Base-by-base conservation (phyloP, 2,329 filamentous ascomycete genomes). In the Hymenoscyphus scutula region DNA sequence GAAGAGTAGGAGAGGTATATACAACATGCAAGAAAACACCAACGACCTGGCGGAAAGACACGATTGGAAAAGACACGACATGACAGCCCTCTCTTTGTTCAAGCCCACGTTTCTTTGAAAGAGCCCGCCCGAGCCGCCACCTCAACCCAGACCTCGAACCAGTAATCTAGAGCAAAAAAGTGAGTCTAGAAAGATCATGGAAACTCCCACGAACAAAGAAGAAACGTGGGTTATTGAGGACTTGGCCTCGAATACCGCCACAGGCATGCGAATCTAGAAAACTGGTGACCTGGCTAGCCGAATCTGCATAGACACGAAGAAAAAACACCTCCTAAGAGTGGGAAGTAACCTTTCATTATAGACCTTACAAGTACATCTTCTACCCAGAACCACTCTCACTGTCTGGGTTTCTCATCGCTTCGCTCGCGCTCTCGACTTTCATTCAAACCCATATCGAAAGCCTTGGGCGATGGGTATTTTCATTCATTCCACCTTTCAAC, bases 381-480 rank as follows among this genome's bases (percentile, higher is more conserved):
- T n/a, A n/a, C n/a, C n/a, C 41, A 48, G 19, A 45, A 19, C 15
- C 38, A 17, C 38, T 45, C 38, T 17, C 17, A 45, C 38, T n/a
- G n/a, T n/a, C n/a, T n/a, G 38, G 19, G 17, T 45, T 38, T 17
- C 5, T 45, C 10, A 23, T 48, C 41, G 41, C 41, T 19, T 19
- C 41, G 32, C 41, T 48, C n/a, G 41, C 19, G n/a, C n/a, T n/a
- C n/a, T n/a, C n/a, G n/a, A n/a, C n/a, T 19, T 48, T 48, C 41
- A 30, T 45, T 45, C 15, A 23, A 27, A 51, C 56, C 56, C 37
- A 15, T 29, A 30, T 15, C 53, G 58, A 60, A 62, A n/a, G 59
- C 41, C 59, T 45, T 30, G 45, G 30, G 61, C 60, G 62, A 67
- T 57, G 30, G 58, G 54, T 64, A 62, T 61, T 48, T 48, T 56